Evolutionary conservation across 345 rosid species (phyloP), one percentile per base, ranked within the genome.

Genomic region (Turritis glabra): DNA sequence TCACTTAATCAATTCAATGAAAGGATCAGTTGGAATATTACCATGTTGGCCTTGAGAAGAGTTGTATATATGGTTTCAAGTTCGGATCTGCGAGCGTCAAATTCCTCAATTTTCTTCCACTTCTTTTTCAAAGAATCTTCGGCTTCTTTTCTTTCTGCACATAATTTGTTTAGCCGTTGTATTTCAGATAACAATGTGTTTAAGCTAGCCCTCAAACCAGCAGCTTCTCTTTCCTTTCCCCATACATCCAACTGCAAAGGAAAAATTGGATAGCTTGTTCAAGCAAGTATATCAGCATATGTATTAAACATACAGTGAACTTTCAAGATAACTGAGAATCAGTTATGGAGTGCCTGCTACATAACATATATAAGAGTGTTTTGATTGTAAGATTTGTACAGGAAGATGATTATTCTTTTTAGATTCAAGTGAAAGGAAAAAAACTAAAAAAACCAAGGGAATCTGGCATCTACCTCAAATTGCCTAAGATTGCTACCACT

Each of bases 101-200:
- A 91, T 82, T 89, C 96, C 82, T 93, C 92, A 70, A 93, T 91
- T 83, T 91, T 93, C 86, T 89, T 91, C 98, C 97, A 91, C 76
- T 91, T 93, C 85, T 89, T 91, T 73, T 80, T 85, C 76, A 91
- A 81, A 30, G 85, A 89, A 81, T 93, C 98, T 82, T 88, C 96
- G 2, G 94, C 96, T 80, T 91, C 96, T 83, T 88, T 93, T 78
- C 98, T 85, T 81, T 93, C 98, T 17, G 92, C 91, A 79, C 94
- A 88, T 73, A 93, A 77, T 80, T 88, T 89, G 63, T 91, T 84
- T 72, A 93, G 72, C 30, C 98, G 85, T 29, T 89, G 85, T 60
- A 88, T 86, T 82, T 93, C 97, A 77, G 94, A 85, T 83, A 82
- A 81, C 86, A 93, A 74, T 46, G 94, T 87, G 75, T 82, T 89